Base-by-base conservation (phyloP, 1,139 yeast genomes). In the Candida mesenterica region DNA sequence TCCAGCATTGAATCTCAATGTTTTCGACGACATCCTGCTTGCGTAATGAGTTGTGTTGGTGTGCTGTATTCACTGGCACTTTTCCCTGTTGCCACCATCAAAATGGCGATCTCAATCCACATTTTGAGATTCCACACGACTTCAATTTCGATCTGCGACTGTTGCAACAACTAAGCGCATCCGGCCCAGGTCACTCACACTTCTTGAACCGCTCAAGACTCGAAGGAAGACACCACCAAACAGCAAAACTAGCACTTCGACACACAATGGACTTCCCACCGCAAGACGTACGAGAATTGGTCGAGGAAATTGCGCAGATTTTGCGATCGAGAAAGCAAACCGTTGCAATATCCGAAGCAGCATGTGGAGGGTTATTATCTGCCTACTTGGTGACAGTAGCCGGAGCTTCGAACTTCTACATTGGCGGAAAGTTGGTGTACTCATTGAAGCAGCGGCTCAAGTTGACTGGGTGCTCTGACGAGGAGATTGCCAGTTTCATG, bases 301-400 rank as follows among this genome's bases (percentile, higher is more conserved):
- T 84, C 4, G 49, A 54, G 4, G 63, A 68, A 49, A 84, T 86
- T 29, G 82, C 94, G 0, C 57, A 56, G 27, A 63, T 79, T 9
- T 67, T 86, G 28, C 59, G 75, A 20, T 53, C 59, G 10, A 64
- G 79, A 15, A 61, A 70, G 5, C 80, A 81, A 52, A 84, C 95
- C 0, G 62, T 87, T 30, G 85, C 94, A 1, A 81, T 85, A 3
- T 79, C 90, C 4, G 96, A 87, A 53, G 89, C 94, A 7, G 95
- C 95, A 0, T 87, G 96, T 58, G 96, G 96, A 7, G 96, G 96
- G 0, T 68, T 87, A 19, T 64, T 87, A 7, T 82, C 94, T 4
- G 86, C 95, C 1, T 86, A 84, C 50, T 57, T 87, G 26, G 88
- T 87, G 6, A 75, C 92, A 1, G 79, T 84, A 3, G 90, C 95